Evolutionary conservation across 768 basidiomycete genomes (phyloP), one percentile per base, ranked within the genome.

Genomic region (Boletus rubescentipes): DNA sequence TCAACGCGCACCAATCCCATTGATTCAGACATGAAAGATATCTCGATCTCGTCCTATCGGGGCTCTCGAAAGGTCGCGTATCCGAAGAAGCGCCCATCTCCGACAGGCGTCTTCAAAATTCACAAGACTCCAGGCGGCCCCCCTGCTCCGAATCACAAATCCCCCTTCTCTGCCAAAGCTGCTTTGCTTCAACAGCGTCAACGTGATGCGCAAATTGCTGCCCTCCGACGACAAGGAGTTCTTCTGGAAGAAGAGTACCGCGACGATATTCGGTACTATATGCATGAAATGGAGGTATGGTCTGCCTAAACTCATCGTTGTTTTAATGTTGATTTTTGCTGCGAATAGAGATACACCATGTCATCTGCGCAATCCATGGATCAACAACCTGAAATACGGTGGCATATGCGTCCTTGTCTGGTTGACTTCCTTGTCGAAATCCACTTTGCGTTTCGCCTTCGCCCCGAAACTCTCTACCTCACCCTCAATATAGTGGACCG

Each of bases 391-490:
- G 97, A 99, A 73, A 93, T 99, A 67, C 82, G 89, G 64, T 98
- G 97, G 97, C 92, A 95, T 73, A 99, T 99, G 97, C 92, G 97
- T 35, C 93, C 93, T 32, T 96, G 91, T 77, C 86, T 99, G 41
- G 93, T 98, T 69, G 97, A 99, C 72, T 99, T 99, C 74, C 85
- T 99, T 68, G 91, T 99, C 68, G 97, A 99, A 73, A 91, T 98
- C 58, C 97, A 99, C 73, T 93, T 96, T 69, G 93, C 93, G 58
- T 96, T 97, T 77, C 90, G 94, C 46, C 85, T 99, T 48, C 93
- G 97, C 39, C 97, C 97, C 11, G 97, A 99, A 77, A 98, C 97
- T 7, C 84, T 99, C 60, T 98, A 98, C 73, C 91, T 99, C 71
- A 91, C 96, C 11, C 84, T 98, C 73, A 98, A 98, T 78, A 97